phyloP scores from a whole-genome alignment of 139 green algal genomes.

The Chlorella sorokiniana region DNA sequence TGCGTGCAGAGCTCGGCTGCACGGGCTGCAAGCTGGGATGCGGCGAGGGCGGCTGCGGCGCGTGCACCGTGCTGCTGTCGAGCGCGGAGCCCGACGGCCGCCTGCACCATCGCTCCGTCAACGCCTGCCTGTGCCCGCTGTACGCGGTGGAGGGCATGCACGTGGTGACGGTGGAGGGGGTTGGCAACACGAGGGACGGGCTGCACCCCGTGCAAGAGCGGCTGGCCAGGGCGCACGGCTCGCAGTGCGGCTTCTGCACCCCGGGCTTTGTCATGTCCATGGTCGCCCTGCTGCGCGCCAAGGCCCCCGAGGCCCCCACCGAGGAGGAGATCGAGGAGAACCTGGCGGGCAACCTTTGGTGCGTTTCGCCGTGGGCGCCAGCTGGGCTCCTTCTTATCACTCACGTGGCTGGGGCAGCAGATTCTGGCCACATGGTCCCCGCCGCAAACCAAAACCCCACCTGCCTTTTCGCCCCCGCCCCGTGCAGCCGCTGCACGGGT shows the following conservation, averaged over 20 bases:
- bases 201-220: slow-evolving; percentile 92
- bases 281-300: slow-evolving; percentile 85
- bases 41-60: slow-evolving; percentile 94
- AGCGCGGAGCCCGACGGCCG: slow-evolving; percentile 55
- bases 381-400: too few species aligned
- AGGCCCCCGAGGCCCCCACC: slow-evolving; percentile 51
- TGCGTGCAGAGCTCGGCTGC: slow-evolving; percentile 72
- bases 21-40: slow-evolving; percentile 97
- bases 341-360: slow-evolving; percentile 95
- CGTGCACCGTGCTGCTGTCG: slow-evolving; percentile 95
- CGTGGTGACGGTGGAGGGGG: slow-evolving; percentile 85
- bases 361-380: not conserved
- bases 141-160: slow-evolving; percentile 92
- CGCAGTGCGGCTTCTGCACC: slow-evolving; percentile 98
- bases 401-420: too few species aligned
- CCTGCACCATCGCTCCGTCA: slow-evolving; percentile 83
- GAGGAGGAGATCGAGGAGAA: slow-evolving; percentile 93
- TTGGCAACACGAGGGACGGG: slow-evolving; percentile 81
- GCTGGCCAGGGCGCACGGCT: slow-evolving; percentile 89
- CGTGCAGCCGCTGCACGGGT: slow-evolving; percentile 84
- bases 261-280: slow-evolving; percentile 99
- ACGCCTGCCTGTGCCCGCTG: slow-evolving; percentile 94
- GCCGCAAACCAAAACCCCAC: too few species aligned
- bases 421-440: too few species aligned
- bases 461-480: not conserved